Percentiles rank a stretch among this genome's conserved stretches.
Conservation (phyloP, 805 yeast species). For the Scheffersomyces coipomensis region DNA sequence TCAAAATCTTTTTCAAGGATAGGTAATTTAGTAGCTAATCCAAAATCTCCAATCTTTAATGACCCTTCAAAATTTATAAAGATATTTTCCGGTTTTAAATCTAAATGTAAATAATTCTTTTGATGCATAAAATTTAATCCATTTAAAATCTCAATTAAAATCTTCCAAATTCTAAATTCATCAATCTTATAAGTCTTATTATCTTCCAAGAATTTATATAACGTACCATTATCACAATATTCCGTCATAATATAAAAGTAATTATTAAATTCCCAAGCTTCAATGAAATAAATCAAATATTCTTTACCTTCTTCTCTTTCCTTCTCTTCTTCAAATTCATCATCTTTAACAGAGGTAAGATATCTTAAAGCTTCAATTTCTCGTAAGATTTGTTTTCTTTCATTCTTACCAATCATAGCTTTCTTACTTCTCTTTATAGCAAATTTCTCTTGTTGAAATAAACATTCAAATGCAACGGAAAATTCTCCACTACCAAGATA, state of each 20-base stretch:
- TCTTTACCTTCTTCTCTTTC: slow-evolving; percentile 66
- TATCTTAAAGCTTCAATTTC: slow-evolving; percentile 71
- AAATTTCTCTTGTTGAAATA: slow-evolving; percentile 62
- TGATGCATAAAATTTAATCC: slow-evolving; percentile 82
- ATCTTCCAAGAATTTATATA: slow-evolving; percentile 76
- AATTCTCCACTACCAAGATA: slow-evolving; percentile 86
- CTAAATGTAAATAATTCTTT: slow-evolving; percentile 75
- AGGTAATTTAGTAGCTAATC: slow-evolving; percentile 85
- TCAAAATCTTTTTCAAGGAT: slow-evolving; percentile 66
- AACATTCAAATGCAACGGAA: slow-evolving; percentile 81
- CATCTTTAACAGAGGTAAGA: slow-evolving; percentile 37
- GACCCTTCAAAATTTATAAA: slow-evolving; percentile 93
- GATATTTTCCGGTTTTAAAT: slow-evolving; percentile 92
- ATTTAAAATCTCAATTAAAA: slow-evolving; percentile 74
- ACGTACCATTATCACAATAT: slow-evolving; percentile 89
- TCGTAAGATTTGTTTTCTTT: slow-evolving; percentile 60
- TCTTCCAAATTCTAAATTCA: slow-evolving; percentile 98
- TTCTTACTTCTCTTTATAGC: slow-evolving; percentile 88
- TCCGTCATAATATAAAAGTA: slow-evolving; percentile 91
- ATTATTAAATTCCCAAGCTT: slow-evolving; percentile 80
- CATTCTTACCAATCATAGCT: slow-evolving; percentile 50
- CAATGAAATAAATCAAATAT: slow-evolving; percentile 73
- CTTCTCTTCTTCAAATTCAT: slow-evolving; percentile 25
- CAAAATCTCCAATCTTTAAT: slow-evolving; percentile 94
- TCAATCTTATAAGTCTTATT: slow-evolving; percentile 76